Base-by-base conservation (phyloP, 139 green algal genomes). In the Spirogloea muscicola region DNA sequence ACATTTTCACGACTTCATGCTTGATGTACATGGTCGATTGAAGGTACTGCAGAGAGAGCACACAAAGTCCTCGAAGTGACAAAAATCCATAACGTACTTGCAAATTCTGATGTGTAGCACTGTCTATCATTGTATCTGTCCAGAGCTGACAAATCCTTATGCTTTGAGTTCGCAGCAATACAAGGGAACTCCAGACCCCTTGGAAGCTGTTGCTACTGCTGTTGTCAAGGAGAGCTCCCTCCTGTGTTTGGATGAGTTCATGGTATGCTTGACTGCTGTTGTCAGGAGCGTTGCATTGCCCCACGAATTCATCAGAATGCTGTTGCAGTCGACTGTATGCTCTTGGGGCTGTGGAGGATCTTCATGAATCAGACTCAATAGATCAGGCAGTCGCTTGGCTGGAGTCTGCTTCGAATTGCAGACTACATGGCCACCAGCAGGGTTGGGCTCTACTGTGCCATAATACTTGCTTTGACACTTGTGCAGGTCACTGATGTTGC, bases 1-100 rank as follows among this genome's bases (percentile, higher is more conserved):
- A 1, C 93, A 98, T 82, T 99, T 96, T 82, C 94, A 98, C 60
- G 91, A 97, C 77, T 98, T 98, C 87, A 98, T 98, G 94, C 82
- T 97, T 55, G 88, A 94, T 18, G 88, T 98, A n/a, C 93, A 98
- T 78, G 37, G 55, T 2, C 60, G 40, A 21, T 7, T 81, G 21
- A n/a, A 46, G 71, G 59, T 79, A 58, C 39, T 72, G 33, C 29
- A 65, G 18, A 55, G 13, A 16, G 27, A 41, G 13, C 18, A 18
- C 57, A 55, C 13, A 41, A 13, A 36, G 18, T 65, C 13, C 13
- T 16, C 13, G 18, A 18, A 18, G 13, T 65, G 13, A 65, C 18
- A 13, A 65, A 18, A 65, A 55, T 65, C 57, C 16, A 13, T 41
- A 13, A 13, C 29, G 16, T 65, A 65, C 16, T 18, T 65, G 13